Conservation (phyloP, 164 flowering plant genomes). For the Pachysandra terminalis region DNA sequence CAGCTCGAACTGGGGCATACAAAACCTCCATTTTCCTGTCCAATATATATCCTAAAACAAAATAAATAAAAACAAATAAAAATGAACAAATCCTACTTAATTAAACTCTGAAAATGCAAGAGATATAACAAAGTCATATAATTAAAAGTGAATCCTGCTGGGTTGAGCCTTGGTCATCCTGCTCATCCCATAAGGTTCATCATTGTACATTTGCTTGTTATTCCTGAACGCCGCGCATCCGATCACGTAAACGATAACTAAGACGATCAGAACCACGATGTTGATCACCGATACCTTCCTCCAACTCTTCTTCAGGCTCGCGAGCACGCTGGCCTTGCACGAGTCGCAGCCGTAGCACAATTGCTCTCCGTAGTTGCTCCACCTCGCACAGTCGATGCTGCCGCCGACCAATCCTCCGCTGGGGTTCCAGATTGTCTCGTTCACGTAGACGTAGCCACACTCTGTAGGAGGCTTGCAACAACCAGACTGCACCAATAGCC, state of each 20-base stretch:
- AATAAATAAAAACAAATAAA: too few species aligned
- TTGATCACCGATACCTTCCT: slow-evolving; percentile 89
- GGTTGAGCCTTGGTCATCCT: slow-evolving; percentile 86
- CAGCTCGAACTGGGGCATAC: too few species aligned
- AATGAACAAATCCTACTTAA: too few species aligned
- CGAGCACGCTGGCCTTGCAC: slow-evolving; percentile 90
- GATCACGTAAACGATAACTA: slow-evolving; percentile 65
- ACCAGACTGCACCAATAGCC: slow-evolving; percentile 87
- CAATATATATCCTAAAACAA: too few species aligned
- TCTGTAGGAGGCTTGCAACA: slow-evolving; percentile 97
- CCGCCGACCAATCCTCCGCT: slow-evolving; percentile 31
- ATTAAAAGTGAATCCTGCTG: slow-evolving; percentile 49
- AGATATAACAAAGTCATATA: too few species aligned
- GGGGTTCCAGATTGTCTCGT: slow-evolving; percentile 69
- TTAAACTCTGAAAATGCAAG: too few species aligned
- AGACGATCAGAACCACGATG: slow-evolving; percentile 58
- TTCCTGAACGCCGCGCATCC: slow-evolving; percentile 72
- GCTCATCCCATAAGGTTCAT: slow-evolving; percentile 69
- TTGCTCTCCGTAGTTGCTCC: slow-evolving; percentile 75
- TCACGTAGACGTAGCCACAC: slow-evolving; percentile 56
- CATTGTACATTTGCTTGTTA: slow-evolving; percentile 64
- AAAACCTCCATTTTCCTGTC: too few species aligned
- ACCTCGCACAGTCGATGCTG: slow-evolving; percentile 47
- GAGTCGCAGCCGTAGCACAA: slow-evolving; percentile 81
- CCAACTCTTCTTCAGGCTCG: slow-evolving; percentile 86